Base-by-base conservation (phyloP, 164 flowering plant species). In the Stephania japonica region DNA sequence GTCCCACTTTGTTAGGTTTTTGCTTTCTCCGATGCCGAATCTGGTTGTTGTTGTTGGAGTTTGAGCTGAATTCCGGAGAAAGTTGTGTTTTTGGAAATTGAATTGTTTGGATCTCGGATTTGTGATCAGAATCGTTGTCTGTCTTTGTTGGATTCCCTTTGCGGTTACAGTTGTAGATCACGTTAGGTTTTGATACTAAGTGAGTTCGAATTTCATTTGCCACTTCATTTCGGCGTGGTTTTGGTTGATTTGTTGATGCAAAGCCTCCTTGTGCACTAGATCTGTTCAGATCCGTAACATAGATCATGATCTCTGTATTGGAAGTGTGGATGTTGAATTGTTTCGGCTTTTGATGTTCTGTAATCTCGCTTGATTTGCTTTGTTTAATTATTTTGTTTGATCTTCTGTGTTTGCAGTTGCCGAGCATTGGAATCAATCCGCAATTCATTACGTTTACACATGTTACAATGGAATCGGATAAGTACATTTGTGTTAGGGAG, bases 401-500 rank as follows among this genome's bases (percentile, higher is more conserved):
- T 80, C 32, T 18, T 71, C 81, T 76, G 61, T 80, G 76, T 78
- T 77, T 87, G 87, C 93, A 96, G 99, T 77, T 96, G 64, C 84
- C 97, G 23, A 88, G 91, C 80, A 69, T 93, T 78, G 99, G 99
- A 75, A 92, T 96, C 65, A 91, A 85, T 85, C 94, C 87, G 0
- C 98, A 96, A 76, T 92, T 92, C 69, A 93, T 96, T 67, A 96
- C 98, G 3, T 96, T 96, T 66, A 96, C 98, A 0, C 92, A 96
- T 82, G 99, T 96, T 1, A 96, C 99, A 0, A 96, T 96, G 99
- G 99, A 96, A 74, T 96, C 98, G 0, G 99, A 93, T 66, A 96
- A 92, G 88, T 96, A 89, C 72, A 93, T 96, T 24, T 93, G 99
- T 77, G 98, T 96, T 19, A 74, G 99, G n/a, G 99, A 96, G 80